A percentile compares a stretch with the other conserved stretches of the same genome.
These are phyloP conservation scores for Chlorella ohadii DNA, from an alignment of 139 green algal species.

Conservation along the genomic window DNA sequence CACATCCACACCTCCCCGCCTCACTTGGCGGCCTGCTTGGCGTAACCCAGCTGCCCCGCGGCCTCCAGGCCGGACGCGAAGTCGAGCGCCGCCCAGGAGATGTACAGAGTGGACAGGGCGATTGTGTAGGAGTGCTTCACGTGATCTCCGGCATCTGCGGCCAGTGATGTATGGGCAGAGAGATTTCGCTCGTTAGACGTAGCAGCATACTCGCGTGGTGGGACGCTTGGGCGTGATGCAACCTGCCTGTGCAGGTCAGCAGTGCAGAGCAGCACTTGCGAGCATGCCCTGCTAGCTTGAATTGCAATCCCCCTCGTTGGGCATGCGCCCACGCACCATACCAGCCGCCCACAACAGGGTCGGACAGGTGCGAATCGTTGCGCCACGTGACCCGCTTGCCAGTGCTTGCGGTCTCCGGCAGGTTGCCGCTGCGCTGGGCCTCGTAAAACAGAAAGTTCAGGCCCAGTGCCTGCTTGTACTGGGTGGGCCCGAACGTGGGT, in stretches of 20 bases:
- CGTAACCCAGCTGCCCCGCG: no score
- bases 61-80: background rate
- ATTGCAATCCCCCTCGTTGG: no score
- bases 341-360: conserved; percentile 22
- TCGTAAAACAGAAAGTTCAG: conserved; percentile 25
- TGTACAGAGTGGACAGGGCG: background rate
- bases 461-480: conserved; percentile 14
- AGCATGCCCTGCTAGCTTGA: no score
- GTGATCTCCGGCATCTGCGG: background rate
- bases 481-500: background rate
- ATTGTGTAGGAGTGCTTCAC: background rate
- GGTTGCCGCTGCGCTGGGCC: conserved; percentile 19
- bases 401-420: background rate
- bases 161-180: no score
- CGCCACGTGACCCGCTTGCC: conserved; percentile 22
- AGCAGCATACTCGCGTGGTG: no score
- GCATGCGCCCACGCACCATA: background rate
- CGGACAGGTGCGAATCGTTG: background rate
- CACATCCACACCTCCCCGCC: no score
- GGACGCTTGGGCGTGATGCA: no score
- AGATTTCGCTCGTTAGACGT: no score
- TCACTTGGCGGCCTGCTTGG: no score
- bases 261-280: no score
- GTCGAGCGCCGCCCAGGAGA: background rate
- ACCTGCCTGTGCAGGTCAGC: no score